Evolutionary conservation across 208 protist genomes (phyloP).

Genomic region (Acanthamoeba sp.): DNA sequence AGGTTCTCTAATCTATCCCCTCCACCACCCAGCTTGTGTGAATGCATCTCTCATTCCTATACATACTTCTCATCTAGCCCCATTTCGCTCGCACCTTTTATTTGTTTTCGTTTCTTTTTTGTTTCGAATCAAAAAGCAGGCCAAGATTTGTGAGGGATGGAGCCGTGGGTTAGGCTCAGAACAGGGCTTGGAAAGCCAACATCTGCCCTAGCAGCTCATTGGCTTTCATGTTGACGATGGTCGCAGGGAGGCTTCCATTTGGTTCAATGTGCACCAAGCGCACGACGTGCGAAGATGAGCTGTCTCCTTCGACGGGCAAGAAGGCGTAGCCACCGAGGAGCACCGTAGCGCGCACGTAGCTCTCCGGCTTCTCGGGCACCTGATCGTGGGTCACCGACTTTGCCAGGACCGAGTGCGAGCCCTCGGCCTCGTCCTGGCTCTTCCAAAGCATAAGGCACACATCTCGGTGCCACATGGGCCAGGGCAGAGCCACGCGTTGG

Average conservation of each 20-base stretch:
- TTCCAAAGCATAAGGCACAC: constrained; percentile 25
- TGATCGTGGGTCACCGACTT: constrained; percentile 22
- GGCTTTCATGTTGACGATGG: constrained; percentile 64
- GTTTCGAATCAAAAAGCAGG: background rate
- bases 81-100: background rate
- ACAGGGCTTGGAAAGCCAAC: background rate
- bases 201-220: background rate
- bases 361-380: background rate
- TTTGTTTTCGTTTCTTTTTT: background rate
- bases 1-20: background rate
- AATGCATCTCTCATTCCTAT: constrained; percentile 16
- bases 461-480: constrained; percentile 72
- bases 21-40: background rate
- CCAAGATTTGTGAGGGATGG: background rate
- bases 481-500: constrained; percentile 6
- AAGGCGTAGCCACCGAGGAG: constrained; percentile 61
- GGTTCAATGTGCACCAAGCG: constrained; percentile 55
- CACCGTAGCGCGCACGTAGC: constrained; percentile 35
- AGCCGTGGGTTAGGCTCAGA: background rate
- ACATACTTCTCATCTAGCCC: constrained; percentile 7
- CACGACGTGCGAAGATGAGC: background rate
- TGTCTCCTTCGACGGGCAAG: background rate
- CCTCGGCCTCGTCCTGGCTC: background rate
- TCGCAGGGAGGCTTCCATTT: constrained; percentile 41
- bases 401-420: background rate